These are phyloP conservation scores for Komagataella kurtzmanii DNA, from an alignment of 805 yeast genomes.

Conservation along the genomic window DNA sequence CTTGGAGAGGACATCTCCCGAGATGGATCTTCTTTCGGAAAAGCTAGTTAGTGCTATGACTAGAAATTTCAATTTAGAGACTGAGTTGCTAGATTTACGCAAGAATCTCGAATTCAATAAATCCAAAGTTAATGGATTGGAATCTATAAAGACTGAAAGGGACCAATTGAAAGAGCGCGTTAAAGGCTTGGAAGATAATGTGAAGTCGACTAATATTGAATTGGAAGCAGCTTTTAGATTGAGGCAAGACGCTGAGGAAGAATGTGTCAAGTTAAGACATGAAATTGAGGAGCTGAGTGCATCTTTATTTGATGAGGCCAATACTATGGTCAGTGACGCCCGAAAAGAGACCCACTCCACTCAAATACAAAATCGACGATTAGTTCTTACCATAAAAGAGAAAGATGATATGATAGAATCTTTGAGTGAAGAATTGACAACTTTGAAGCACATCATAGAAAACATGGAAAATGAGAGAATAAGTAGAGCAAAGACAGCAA, in stretches of 20 bases:
- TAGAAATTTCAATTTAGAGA: neutral
- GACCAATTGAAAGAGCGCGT: neutral
- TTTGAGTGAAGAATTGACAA: slow-evolving; percentile 53
- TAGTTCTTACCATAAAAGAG: slow-evolving; percentile 45
- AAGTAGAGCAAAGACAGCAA: neutral
- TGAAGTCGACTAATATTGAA: neutral
- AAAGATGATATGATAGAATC: slow-evolving; percentile 54
- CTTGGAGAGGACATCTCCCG: neutral
- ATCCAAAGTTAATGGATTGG: neutral
- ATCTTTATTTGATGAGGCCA: slow-evolving; percentile 72
- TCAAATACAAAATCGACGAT: slow-evolving; percentile 43
- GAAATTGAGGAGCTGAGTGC: slow-evolving; percentile 76
- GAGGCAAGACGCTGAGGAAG: slow-evolving; percentile 40
- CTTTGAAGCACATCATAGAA: slow-evolving; percentile 47
- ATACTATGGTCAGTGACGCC: slow-evolving; percentile 72
- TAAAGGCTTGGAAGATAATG: neutral
- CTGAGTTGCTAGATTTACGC: neutral
- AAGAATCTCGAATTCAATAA: neutral
- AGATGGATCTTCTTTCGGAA: neutral
- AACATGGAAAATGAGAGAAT: slow-evolving; percentile 30
- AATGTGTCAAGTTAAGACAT: slow-evolving; percentile 43
- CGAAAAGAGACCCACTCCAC: slow-evolving; percentile 49
- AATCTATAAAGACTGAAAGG: neutral
- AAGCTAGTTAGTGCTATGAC: neutral
- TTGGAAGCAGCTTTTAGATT: slow-evolving; percentile 9